Evolutionary conservation across 805 yeast genomes (phyloP), one percentile per base, ranked within the genome.

Genomic region (Pichia phayaonensis): DNA sequence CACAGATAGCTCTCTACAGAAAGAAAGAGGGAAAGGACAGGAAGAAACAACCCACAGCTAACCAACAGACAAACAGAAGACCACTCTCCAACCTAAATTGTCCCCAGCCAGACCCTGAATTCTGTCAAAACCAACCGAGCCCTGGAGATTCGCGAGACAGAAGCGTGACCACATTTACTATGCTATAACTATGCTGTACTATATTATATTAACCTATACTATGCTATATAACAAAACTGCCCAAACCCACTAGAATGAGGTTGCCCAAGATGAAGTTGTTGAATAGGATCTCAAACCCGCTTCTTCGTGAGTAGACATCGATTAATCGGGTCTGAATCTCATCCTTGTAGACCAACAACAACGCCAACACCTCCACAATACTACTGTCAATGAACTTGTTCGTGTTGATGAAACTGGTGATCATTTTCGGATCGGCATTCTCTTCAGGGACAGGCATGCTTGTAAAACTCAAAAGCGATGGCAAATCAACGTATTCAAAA

Each of bases 191-290:
- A n/a, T 36, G 18, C 15, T n/a, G 11, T 16, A n/a, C 5, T n/a
- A n/a, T 36, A 36, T n/a, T 36, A n/a, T 31, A n/a, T 12, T 15
- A n/a, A 13, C 15, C 6, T 23, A 18, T 42, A 15, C 7, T 27
- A 7, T 15, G n/a, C 39, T 50, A 68, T 23, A 68, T 68, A 16
- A 67, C 67, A 52, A 68, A 67, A 46, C 66, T 66, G 15, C 72
- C 72, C 20, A 69, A 54, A 0, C 72, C 72, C 22, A 69, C 72
- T 18, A 69, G 54, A n/a, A 69, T 61, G 49, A 69, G 52, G 45
- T 68, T 69, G 22, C 71, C 71, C 18, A 68, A 54, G 4, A 68
- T 56, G 36, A 64, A 61, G 46, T 77, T 71, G 54, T 74, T 77
- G 31, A 67, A 66, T 20, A 67, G 53, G 29, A 67, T 67, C 52